phyloP scores from a whole-genome alignment of 495 filamentous ascomycete genomes.

The Mytilinidion resinicola region DNA sequence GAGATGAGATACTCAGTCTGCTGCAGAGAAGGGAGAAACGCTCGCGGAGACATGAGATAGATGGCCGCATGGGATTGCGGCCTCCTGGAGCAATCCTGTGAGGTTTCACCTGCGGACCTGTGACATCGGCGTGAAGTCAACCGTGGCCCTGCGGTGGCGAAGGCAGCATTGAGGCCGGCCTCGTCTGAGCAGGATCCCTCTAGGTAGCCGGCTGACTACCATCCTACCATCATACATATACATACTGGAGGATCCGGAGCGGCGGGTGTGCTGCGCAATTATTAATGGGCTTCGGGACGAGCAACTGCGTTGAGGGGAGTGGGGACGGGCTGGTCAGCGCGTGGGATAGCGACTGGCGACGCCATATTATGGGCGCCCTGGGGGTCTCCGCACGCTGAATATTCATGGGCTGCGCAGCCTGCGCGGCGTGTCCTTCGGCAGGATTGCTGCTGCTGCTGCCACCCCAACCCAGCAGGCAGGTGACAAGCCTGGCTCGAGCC shows the following conservation, averaged over 20 bases:
- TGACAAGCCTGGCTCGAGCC: constrained; percentile 5
- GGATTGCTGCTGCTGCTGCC: constrained; percentile 14
- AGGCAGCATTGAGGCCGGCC: not conserved
- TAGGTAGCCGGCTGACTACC: no score
- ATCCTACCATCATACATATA: no score
- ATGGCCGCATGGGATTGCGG: not conserved
- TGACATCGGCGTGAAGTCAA: constrained; percentile 1
- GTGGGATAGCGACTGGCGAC: no score
- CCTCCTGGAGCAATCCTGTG: not conserved
- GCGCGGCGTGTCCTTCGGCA: constrained; percentile 14
- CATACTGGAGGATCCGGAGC: no score
- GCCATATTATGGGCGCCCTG: no score
- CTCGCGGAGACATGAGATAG: not conserved
- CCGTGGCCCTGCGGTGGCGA: not conserved
- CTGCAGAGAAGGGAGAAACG: not conserved
- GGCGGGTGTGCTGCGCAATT: no score
- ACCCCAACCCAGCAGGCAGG: constrained; percentile 19
- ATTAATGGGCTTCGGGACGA: no score
- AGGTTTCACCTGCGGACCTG: constrained; percentile 3
- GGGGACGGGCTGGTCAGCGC: no score
- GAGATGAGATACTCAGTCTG: not conserved
- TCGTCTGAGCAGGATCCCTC: not conserved
- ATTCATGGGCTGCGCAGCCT: constrained; percentile 13
- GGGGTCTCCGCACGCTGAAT: constrained; percentile 1
- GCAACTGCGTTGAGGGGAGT: no score